Percentiles rank a stretch among this genome's conserved stretches.
phyloP scores from a whole-genome alignment of 768 basidiomycete genomes.

The Leccinum barrowsii region DNA sequence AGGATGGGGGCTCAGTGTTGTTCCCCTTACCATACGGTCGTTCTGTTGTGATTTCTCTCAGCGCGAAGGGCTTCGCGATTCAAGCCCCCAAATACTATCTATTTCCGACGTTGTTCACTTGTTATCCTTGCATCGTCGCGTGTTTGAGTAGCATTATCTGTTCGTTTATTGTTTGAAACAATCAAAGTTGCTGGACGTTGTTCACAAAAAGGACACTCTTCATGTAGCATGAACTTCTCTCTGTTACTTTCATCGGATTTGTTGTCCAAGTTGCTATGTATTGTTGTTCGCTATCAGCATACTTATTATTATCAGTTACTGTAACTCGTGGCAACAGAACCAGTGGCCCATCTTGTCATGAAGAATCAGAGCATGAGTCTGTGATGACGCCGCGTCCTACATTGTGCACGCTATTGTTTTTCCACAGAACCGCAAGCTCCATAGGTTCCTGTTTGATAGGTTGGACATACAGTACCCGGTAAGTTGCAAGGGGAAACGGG shows the following conservation, averaged over 20 bases:
- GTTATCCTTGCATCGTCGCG: background rate
- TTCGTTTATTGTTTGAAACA: background rate
- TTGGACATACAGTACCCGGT: no score
- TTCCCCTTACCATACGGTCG: conserved; percentile 17
- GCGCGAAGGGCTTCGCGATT: conserved; percentile 51
- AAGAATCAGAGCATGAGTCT: no score
- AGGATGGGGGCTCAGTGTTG: conserved; percentile 5
- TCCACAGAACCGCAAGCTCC: conserved; percentile 9
- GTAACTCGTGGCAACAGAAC: no score
- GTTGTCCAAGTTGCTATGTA: background rate
- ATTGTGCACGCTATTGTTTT: no score
- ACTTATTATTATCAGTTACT: background rate
- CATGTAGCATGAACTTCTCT: background rate
- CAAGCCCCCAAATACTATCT: conserved; percentile 39
- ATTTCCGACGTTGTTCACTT: conserved; percentile 3
- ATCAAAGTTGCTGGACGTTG: background rate
- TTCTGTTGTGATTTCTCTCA: conserved; percentile 25
- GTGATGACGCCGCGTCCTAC: no score
- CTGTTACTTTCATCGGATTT: background rate
- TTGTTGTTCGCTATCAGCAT: background rate
- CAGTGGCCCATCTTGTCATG: no score
- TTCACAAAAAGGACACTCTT: background rate
- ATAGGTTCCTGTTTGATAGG: no score
- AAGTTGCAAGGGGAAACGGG: no score
- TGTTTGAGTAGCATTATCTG: background rate